These are phyloP conservation scores for Leishmania lainsoni DNA, from an alignment of 208 protist species.

Conservation along the genomic window DNA sequence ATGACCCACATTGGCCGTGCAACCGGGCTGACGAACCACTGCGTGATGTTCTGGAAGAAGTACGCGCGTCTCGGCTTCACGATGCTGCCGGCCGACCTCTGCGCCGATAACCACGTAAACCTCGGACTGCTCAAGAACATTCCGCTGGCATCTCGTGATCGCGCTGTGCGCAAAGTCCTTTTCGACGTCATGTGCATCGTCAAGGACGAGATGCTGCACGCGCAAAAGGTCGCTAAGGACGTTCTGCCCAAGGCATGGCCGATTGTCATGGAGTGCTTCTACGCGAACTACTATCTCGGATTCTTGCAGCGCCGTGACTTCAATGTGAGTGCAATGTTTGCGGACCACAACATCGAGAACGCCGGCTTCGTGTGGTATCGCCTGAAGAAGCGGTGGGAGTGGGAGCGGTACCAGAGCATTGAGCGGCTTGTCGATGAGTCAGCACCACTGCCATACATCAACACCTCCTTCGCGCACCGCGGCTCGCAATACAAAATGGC, in stretches of 20 bases:
- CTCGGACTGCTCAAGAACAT: constrained; percentile 85
- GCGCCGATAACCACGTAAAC: constrained; percentile 89
- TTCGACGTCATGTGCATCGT: constrained; percentile 87
- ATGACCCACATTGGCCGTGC: constrained; percentile 88
- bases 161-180: constrained; percentile 73
- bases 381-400: constrained; percentile 86
- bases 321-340: constrained; percentile 90
- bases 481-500: constrained; percentile 77
- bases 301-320: constrained; percentile 85
- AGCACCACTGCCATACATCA: constrained; percentile 72
- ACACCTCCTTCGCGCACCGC: constrained; percentile 48
- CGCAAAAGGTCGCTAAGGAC: constrained; percentile 60
- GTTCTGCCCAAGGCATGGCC: constrained; percentile 79
- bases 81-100: constrained; percentile 88
- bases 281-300: constrained; percentile 88
- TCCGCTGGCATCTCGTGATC: constrained; percentile 75
- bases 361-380: constrained; percentile 81
- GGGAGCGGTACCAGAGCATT: constrained; percentile 76
- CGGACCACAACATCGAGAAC: constrained; percentile 89
- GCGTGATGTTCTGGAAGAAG: constrained; percentile 93
- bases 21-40: constrained; percentile 82
- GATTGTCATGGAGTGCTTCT: constrained; percentile 84
- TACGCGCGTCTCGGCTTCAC: constrained; percentile 88
- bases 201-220: constrained; percentile 88
- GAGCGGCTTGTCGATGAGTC: constrained; percentile 68